These are phyloP conservation scores for Saccharomyces hybrid DNA, from an alignment of 1,139 yeast species.

Conservation along the genomic window DNA sequence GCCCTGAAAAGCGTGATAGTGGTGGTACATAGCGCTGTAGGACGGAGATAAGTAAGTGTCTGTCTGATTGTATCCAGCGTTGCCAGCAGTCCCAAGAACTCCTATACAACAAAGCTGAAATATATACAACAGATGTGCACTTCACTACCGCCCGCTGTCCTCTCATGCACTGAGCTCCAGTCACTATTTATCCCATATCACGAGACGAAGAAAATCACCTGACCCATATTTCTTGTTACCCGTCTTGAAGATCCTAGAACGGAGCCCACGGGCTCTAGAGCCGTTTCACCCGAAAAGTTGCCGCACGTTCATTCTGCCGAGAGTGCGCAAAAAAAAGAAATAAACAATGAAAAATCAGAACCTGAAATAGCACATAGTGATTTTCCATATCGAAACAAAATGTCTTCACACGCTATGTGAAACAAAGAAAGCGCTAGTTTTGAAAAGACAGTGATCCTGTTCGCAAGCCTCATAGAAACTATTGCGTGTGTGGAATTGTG, in stretches of 20 bases:
- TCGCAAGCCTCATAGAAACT: background rate
- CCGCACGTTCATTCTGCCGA: background rate
- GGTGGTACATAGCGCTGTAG: constrained; percentile 22
- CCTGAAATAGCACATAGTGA: background rate
- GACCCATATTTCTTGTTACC: background rate
- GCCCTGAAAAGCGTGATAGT: constrained; percentile 35
- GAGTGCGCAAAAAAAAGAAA: background rate
- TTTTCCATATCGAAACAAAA: background rate
- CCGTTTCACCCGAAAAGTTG: background rate
- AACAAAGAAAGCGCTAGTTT: background rate
- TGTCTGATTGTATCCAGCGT: background rate
- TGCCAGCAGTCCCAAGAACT: background rate
- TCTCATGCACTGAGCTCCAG: background rate
- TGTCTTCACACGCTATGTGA: background rate
- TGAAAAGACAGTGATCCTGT: background rate
- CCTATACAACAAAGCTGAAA: background rate
- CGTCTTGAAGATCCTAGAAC: background rate
- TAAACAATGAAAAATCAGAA: background rate
- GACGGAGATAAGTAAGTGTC: background rate
- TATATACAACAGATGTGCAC: background rate
- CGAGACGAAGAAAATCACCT: background rate
- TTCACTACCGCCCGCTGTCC: background rate
- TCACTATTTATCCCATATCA: background rate
- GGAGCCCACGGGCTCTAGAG: background rate
- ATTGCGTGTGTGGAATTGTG: background rate